These are phyloP conservation scores for Cryptococcus sp. DNA, from an alignment of 1,284 basidiomycete species.

Conservation along the genomic window DNA sequence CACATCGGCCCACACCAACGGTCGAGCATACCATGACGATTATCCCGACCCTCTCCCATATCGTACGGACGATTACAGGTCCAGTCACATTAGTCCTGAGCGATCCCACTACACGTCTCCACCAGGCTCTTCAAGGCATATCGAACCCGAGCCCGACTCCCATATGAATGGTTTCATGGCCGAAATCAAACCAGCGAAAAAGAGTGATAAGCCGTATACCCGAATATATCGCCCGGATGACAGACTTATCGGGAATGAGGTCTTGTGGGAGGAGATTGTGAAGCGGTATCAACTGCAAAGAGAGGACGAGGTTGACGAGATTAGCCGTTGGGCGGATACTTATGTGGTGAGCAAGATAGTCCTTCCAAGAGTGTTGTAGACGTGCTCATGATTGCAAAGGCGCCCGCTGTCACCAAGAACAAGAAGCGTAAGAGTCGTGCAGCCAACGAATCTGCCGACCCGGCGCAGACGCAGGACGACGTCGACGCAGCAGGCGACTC, in stretches of 20 bases:
- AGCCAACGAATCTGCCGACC: conserved; percentile 5
- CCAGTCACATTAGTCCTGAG: not conserved
- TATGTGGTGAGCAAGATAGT: conserved; percentile 2
- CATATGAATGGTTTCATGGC: not conserved
- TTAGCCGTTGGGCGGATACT: conserved; percentile 15
- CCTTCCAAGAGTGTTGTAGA: not conserved
- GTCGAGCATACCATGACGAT: not conserved
- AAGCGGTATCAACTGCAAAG: conserved; percentile 41
- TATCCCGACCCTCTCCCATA: not conserved
- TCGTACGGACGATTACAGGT: not conserved
- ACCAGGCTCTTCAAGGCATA: not conserved
- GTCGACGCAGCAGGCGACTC: not conserved
- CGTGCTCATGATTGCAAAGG: not conserved
- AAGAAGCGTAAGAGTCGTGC: conserved; percentile 5
- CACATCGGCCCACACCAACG: not conserved
- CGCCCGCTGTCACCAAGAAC: not conserved
- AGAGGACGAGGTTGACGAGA: conserved; percentile 38
- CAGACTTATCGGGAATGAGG: conserved; percentile 36
- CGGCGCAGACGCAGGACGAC: conserved; percentile 9
- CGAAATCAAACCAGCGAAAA: not conserved
- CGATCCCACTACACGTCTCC: not conserved
- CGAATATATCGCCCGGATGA: conserved; percentile 28
- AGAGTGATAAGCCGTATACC: not conserved
- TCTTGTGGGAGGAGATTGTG: conserved; percentile 43
- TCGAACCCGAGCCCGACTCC: not conserved